Conservation (phyloP, 2,329 filamentous ascomycete genomes). For the Aureobasidium melanogenum region DNA sequence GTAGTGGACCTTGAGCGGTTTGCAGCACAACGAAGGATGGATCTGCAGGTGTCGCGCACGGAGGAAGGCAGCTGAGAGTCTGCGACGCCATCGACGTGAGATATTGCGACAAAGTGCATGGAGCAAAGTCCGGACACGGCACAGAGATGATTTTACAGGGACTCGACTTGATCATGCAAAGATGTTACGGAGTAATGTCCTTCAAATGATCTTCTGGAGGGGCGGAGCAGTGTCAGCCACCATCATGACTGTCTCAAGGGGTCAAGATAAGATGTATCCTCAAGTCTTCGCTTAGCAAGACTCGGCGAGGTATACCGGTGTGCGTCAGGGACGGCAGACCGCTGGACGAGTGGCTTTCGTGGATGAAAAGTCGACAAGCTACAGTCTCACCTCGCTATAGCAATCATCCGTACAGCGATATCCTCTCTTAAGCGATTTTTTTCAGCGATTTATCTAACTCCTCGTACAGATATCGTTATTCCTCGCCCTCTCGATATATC, state of each 20-base stretch:
- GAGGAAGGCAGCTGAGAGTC: not conserved
- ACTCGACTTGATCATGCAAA: not conserved
- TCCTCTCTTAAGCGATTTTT: no score
- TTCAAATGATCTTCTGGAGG: not conserved
- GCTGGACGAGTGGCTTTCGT: not conserved
- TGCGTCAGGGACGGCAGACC: not conserved
- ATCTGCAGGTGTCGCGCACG: not conserved
- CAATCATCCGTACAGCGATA: no score
- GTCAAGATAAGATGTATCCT: not conserved
- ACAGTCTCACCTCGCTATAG: no score
- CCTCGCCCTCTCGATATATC: no score
- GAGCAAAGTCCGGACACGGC: not conserved
- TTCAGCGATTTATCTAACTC: no score
- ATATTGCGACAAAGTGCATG: not conserved
- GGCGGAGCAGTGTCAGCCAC: not conserved
- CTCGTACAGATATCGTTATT: no score
- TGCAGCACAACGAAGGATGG: not conserved
- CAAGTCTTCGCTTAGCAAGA: not conserved
- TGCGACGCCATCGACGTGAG: not conserved
- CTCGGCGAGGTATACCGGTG: not conserved
- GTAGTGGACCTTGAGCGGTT: not conserved
- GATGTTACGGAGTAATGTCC: not conserved
- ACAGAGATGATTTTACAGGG: not conserved
- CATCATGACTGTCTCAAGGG: not conserved
- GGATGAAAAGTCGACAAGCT: no score